Evolutionary conservation across 2,329 filamentous ascomycete species (phyloP), one percentile per base, ranked within the genome.

Genomic region (Colletotrichum tabaci): DNA sequence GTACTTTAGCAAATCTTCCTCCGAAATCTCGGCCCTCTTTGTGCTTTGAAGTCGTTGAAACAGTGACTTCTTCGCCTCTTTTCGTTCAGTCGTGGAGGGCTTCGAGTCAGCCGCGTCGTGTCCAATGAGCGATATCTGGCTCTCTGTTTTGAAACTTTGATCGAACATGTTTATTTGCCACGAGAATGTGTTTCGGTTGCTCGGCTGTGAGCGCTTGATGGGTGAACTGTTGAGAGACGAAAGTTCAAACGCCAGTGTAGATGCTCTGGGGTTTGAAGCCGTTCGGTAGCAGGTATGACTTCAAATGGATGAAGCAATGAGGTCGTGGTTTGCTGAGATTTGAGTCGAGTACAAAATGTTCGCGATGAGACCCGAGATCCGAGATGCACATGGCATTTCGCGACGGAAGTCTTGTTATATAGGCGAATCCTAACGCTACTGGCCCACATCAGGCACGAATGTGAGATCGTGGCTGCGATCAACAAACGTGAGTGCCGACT

Each of bases 1-100:
- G 77, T 84, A 83, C 71, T 83, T 83, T 40, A 77, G 61, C 38
- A 84, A 73, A 68, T 84, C 82, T 12, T 81, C 82, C 69, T 84
- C 82, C 70, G 77, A 80, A 56, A 82, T 78, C 26, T 74, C 73
- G 47, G 76, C 74, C 50, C 76, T 72, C 73, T 82, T 82, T 30
- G 76, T 75, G 53, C 77, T 77, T 60, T 79, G 76, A 66, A 74
- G 77, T 52, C 77, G 77, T 42, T 77, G 74, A 72, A 79, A 82
- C 26, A 82, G 71, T 7, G 78, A 78, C 60, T 77, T 77, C 44
- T 81, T 78, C 10, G 52, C 57, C 7, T 30, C 23, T 18, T 61
- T 61, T 1, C 13, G 12, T 2, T 18, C 42, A 1, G 18, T 23
- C 35, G 2, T 2, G 9, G 3, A 10, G 6, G 10, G 26, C n/a